Evolutionary conservation across 73 alveolate species (phyloP).

Genomic region (Paramecium sonneborni): DNA sequence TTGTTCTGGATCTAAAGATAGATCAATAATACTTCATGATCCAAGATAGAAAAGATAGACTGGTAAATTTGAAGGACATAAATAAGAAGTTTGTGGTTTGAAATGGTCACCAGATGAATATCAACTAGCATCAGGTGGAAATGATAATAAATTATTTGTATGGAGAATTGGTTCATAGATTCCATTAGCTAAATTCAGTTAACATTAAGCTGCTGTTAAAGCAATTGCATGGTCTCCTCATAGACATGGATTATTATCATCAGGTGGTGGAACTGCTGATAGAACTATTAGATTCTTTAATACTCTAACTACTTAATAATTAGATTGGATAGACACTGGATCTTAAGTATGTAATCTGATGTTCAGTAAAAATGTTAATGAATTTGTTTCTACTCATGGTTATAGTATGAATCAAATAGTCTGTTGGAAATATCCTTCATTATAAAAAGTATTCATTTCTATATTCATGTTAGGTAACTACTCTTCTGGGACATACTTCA

Average conservation of each 20-base stretch:
- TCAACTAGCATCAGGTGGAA: slow-evolving; percentile 98
- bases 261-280: slow-evolving; percentile 99
- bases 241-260: slow-evolving; percentile 85
- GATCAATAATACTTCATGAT: slow-evolving; percentile 50
- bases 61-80: slow-evolving; percentile 74
- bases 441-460: slow-evolving; percentile 67
- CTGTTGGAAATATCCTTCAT: slow-evolving; percentile 95
- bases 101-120: slow-evolving; percentile 90
- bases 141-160: slow-evolving; percentile 96
- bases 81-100: slow-evolving; percentile 94
- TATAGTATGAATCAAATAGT: slow-evolving; percentile 89
- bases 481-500: slow-evolving; percentile 98
- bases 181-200: slow-evolving; percentile 71
- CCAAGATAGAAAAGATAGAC: slow-evolving; percentile 49
- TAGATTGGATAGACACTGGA: slow-evolving; percentile 88
- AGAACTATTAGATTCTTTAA: slow-evolving; percentile 95
- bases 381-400: slow-evolving; percentile 97
- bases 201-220: slow-evolving; percentile 96
- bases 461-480: slow-evolving; percentile 27
- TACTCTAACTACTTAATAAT: slow-evolving; percentile 80
- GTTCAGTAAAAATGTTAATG: slow-evolving; percentile 90
- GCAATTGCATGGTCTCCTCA: slow-evolving; percentile 99
- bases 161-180: slow-evolving; percentile 88
- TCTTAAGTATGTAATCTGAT: slow-evolving; percentile 93
- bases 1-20: slow-evolving; percentile 62